Evolutionary conservation across 139 green algal species (phyloP).

Genomic region (Prasinococcaceae sp.): DNA sequence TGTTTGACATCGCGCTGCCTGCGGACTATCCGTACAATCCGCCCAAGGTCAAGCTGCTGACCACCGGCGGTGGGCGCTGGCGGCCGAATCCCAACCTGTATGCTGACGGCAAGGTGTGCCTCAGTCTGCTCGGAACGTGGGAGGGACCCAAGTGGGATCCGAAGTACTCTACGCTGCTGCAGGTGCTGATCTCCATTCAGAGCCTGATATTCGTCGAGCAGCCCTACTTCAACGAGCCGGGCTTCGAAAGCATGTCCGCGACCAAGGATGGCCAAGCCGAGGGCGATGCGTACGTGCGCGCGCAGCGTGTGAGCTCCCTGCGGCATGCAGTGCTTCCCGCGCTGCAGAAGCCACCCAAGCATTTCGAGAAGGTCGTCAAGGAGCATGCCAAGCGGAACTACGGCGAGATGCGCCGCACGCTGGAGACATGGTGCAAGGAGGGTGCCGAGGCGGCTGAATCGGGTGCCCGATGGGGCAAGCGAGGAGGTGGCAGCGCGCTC

Average conservation of each 20-base stretch:
- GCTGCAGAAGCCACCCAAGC: not conserved
- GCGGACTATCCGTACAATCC: slow-evolving; percentile 43
- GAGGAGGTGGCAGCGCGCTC: too few species aligned
- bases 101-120: slow-evolving; percentile 53
- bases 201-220: slow-evolving; percentile 42
- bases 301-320: not conserved
- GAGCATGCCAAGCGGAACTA: not conserved
- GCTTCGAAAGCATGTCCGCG: slow-evolving; percentile 22
- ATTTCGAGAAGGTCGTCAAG: not conserved
- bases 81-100: slow-evolving; percentile 66
- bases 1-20: slow-evolving; percentile 78
- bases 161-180: slow-evolving; percentile 37
- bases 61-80: slow-evolving; percentile 42
- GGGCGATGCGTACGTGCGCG: not conserved
- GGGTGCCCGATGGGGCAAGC: not conserved
- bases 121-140: slow-evolving; percentile 55
- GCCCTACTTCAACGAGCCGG: slow-evolving; percentile 56
- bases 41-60: slow-evolving; percentile 42
- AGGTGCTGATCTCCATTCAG: slow-evolving; percentile 69
- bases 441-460: not conserved
- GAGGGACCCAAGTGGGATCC: slow-evolving; percentile 18
- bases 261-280: not conserved
- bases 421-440: not conserved
- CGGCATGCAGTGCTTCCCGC: slow-evolving; percentile 1
- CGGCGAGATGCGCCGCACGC: not conserved